Evolutionary conservation across 768 basidiomycete genomes (phyloP).

Genomic region (Zangia roseola): DNA sequence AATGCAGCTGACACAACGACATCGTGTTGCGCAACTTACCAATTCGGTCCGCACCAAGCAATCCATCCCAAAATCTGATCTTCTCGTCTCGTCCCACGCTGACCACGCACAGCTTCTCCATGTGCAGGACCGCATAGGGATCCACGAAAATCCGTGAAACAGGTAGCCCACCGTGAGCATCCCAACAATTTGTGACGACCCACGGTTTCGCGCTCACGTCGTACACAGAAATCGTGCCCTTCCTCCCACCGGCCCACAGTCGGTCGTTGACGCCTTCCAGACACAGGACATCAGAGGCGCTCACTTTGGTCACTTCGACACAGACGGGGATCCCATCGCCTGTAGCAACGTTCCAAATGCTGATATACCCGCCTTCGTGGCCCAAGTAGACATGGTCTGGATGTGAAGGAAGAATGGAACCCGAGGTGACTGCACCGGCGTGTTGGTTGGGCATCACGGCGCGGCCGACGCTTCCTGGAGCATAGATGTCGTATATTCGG

Average conservation of each 20-base stretch:
- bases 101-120: conserved; percentile 64
- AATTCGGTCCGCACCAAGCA: conserved; percentile 82
- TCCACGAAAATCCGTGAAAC: conserved; percentile 69
- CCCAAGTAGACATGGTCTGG: conserved; percentile 75
- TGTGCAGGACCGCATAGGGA: conserved; percentile 68
- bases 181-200: conserved; percentile 86
- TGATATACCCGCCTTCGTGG: conserved; percentile 89
- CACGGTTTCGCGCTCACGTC: conserved; percentile 76
- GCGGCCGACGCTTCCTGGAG: conserved; percentile 52
- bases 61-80: conserved; percentile 85
- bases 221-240: conserved; percentile 79
- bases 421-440: conserved; percentile 81
- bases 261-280: conserved; percentile 81
- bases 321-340: conserved; percentile 62
- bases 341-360: conserved; percentile 68
- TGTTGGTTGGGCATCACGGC: conserved; percentile 63
- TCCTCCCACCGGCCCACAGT: conserved; percentile 86
- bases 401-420: conserved; percentile 68
- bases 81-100: conserved; percentile 75
- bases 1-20: neutral
- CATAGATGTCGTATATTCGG: conserved; percentile 76
- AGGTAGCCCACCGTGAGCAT: conserved; percentile 68
- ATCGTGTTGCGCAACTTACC: conserved; percentile 48
- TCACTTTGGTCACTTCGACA: conserved; percentile 75
- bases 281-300: conserved; percentile 76